Conservation (phyloP, 2,329 filamentous ascomycete species). For the Sarocladiaceae sp. region DNA sequence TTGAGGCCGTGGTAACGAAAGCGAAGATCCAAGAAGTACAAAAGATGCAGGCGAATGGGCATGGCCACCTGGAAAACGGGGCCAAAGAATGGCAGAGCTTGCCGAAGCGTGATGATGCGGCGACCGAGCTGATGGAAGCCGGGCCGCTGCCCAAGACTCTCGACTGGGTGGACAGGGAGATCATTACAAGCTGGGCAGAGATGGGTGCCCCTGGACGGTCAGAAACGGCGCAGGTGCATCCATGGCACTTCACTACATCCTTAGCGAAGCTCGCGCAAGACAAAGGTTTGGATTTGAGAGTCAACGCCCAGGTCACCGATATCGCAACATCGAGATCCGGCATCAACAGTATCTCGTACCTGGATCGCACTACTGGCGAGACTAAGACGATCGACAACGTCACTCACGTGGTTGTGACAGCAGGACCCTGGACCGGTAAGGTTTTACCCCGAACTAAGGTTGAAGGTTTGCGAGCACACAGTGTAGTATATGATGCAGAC, state of each 20-base stretch:
- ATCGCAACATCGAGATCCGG: conserved; percentile 53
- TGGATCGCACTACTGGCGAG: conserved; percentile 40
- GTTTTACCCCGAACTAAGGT: conserved; percentile 56
- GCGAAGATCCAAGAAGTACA: conserved; percentile 28
- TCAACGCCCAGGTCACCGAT: conserved; percentile 61
- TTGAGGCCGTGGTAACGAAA: conserved; percentile 35
- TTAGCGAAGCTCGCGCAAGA: conserved; percentile 75
- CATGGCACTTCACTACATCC: conserved; percentile 80
- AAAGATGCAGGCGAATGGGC: conserved; percentile 12
- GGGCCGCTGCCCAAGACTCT: conserved; percentile 70
- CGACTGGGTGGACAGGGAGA: conserved; percentile 73
- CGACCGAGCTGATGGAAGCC: conserved; percentile 43
- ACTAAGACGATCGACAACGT: conserved; percentile 34
- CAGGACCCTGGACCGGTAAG: conserved; percentile 60
- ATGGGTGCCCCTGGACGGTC: conserved; percentile 68
- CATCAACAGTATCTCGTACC: conserved; percentile 59
- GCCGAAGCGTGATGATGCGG: conserved; percentile 53
- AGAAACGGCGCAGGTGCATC: conserved; percentile 91
- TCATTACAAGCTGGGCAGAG: conserved; percentile 67
- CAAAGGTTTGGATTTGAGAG: conserved; percentile 62
- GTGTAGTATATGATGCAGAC: conserved; percentile 59
- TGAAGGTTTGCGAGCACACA: conserved; percentile 58
- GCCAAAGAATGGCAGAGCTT: conserved; percentile 56
- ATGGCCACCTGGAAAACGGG: conserved; percentile 1
- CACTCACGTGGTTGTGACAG: conserved; percentile 52